Evolutionary conservation across 495 filamentous ascomycete genomes (phyloP).

Genomic region (Aspergillus nanangensis): DNA sequence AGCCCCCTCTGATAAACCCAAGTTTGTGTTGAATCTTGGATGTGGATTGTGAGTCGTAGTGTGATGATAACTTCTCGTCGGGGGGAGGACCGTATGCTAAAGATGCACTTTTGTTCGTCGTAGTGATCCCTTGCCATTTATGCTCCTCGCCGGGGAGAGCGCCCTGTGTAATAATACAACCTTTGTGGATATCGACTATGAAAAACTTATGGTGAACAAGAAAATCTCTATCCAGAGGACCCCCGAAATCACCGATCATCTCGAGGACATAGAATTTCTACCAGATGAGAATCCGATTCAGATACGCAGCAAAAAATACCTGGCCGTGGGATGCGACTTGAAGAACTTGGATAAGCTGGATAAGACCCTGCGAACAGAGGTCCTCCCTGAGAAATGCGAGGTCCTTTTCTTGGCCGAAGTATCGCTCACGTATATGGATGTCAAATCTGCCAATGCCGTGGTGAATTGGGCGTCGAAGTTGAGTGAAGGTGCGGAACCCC

Average conservation of each 20-base stretch:
- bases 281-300: conserved; percentile 39
- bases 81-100: conserved; percentile 20
- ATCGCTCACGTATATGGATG: conserved; percentile 87
- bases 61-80: background rate
- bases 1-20: conserved; percentile 52
- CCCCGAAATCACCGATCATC: conserved; percentile 47
- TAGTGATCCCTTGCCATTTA: conserved; percentile 90
- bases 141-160: conserved; percentile 63
- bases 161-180: conserved; percentile 48
- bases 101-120: conserved; percentile 14
- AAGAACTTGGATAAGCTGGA: conserved; percentile 57
- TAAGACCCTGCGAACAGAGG: conserved; percentile 46
- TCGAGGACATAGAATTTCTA: conserved; percentile 45
- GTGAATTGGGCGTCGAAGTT: conserved; percentile 65
- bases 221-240: conserved; percentile 57
- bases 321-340: conserved; percentile 80
- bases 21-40: conserved; percentile 79
- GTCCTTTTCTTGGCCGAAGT: conserved; percentile 86
- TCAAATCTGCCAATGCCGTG: conserved; percentile 64
- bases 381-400: conserved; percentile 50
- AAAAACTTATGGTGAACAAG: conserved; percentile 74
- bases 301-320: conserved; percentile 65
- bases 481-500: conserved; percentile 50
- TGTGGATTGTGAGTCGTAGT: conserved; percentile 77
- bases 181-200: conserved; percentile 88